Percentiles rank a stretch among this genome's conserved stretches.
phyloP scores from a whole-genome alignment of 2,329 filamentous ascomycete genomes.

The Neonectria magnoliae region DNA sequence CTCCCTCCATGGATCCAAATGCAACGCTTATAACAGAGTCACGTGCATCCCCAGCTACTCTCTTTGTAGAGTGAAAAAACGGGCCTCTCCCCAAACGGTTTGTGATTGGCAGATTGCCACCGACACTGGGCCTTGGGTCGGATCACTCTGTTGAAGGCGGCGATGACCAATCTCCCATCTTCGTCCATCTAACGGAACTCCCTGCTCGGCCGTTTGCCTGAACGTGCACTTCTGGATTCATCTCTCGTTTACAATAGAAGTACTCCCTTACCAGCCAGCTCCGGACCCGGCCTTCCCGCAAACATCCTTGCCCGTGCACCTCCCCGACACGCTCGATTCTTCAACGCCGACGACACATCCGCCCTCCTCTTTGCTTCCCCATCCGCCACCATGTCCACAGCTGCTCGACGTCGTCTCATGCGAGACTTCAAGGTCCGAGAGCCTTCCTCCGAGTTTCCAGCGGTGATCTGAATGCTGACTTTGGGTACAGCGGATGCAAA shows the following conservation, averaged over 20 bases:
- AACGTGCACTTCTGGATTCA: background rate
- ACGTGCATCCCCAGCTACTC: slow-evolving; percentile 18
- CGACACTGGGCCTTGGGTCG: slow-evolving; percentile 26
- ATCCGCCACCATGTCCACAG: slow-evolving; percentile 75
- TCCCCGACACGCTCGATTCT: slow-evolving; percentile 3
- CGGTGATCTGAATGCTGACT: slow-evolving; percentile 21
- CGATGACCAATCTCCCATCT: slow-evolving; percentile 43
- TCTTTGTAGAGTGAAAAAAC: background rate
- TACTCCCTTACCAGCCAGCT: background rate
- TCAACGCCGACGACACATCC: slow-evolving; percentile 5
- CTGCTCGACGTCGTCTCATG: slow-evolving; percentile 95
- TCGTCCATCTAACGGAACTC: slow-evolving; percentile 29
- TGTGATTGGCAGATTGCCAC: slow-evolving; percentile 40
- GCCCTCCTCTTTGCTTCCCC: slow-evolving; percentile 3
- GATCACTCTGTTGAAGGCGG: slow-evolving; percentile 25
- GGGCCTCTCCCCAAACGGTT: background rate
- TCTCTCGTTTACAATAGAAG: slow-evolving; percentile 1
- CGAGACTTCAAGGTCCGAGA: slow-evolving; percentile 93
- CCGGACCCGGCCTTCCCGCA: background rate
- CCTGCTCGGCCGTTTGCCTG: slow-evolving; percentile 6
- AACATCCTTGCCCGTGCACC: slow-evolving; percentile 1
- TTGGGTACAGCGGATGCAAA: slow-evolving; percentile 88
- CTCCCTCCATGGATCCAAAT: background rate
- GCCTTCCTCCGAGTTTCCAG: background rate
- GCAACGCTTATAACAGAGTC: slow-evolving; percentile 8